These are phyloP conservation scores for Sideroxylon spinosum DNA, from an alignment of 179 eudicot species.

Conservation along the genomic window DNA sequence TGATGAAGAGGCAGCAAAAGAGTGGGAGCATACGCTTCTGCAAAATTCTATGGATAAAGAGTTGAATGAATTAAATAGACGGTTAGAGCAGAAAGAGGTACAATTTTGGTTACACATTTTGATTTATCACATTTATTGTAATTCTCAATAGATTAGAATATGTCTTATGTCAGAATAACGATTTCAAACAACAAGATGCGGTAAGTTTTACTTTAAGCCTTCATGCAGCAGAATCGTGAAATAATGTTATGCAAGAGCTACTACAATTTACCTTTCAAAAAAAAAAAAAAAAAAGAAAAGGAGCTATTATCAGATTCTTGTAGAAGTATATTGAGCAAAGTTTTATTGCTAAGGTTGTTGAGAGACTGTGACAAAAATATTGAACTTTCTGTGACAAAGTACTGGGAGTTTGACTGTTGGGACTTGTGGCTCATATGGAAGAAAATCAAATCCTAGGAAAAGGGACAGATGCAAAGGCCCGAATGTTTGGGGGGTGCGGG, in stretches of 20 bases:
- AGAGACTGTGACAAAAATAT: too few relatives aligned
- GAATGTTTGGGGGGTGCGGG: too few relatives aligned
- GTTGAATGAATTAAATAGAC: conserved; percentile 75
- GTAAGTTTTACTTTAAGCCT: neutral
- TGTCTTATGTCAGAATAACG: neutral
- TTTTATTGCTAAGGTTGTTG: too few relatives aligned
- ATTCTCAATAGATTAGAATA: too few relatives aligned
- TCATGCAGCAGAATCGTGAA: neutral
- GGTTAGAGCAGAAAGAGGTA: conserved; percentile 97
- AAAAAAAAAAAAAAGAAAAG: too few relatives aligned
- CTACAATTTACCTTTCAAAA: too few relatives aligned
- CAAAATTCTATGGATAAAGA: conserved; percentile 96
- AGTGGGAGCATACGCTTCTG: conserved; percentile 94
- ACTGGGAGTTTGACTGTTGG: neutral
- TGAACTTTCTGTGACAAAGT: neutral
- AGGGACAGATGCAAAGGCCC: too few relatives aligned
- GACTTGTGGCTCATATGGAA: too few relatives aligned
- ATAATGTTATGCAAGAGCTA: neutral
- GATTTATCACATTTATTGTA: too few relatives aligned
- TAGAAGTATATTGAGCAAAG: neutral
- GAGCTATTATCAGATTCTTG: neutral
- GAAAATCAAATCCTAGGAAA: too few relatives aligned
- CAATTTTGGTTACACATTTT: conserved; percentile 1
- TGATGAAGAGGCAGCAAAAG: conserved; percentile 94
- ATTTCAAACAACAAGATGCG: neutral